phyloP scores from a whole-genome alignment of 352 stramenopile species.

The Phytopythium oedochilum region DNA sequence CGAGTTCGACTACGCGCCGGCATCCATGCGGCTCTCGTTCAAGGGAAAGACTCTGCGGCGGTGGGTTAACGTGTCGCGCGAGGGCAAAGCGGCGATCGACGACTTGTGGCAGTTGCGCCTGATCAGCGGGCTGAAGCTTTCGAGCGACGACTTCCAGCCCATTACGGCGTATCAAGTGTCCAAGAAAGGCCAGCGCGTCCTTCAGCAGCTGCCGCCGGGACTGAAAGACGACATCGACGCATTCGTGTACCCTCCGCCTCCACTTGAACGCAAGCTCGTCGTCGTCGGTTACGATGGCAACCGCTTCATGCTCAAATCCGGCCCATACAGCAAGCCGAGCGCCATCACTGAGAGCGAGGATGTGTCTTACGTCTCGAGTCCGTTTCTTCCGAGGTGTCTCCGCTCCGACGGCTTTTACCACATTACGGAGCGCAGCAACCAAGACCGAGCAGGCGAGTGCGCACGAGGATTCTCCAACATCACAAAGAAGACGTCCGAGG shows the following conservation, averaged over 20 bases:
- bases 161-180: conserved; percentile 96
- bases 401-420: conserved; percentile 80
- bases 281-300: conserved; percentile 60
- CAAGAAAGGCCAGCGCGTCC: conserved; percentile 79
- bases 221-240: conserved; percentile 68
- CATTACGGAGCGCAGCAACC: conserved; percentile 90
- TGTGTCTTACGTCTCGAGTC: conserved; percentile 96
- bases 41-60: conserved; percentile 73
- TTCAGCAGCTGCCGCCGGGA: conserved; percentile 75
- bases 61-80: conserved; percentile 94
- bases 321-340: conserved; percentile 86
- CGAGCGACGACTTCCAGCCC: conserved; percentile 92
- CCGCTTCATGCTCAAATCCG: conserved; percentile 69
- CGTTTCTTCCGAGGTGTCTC: conserved; percentile 95
- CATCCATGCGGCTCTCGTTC: conserved; percentile 91
- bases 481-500: conserved; percentile 89
- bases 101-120: conserved; percentile 92
- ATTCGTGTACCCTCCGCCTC: conserved; percentile 51
- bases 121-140: conserved; percentile 93
- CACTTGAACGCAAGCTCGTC: conserved; percentile 40
- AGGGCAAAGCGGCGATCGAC: conserved; percentile 94
- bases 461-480: conserved; percentile 81
- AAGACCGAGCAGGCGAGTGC: conserved; percentile 86
- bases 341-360: conserved; percentile 96
- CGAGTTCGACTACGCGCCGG: conserved; percentile 97